These are phyloP conservation scores for Lathyrus aphaca DNA, from an alignment of 306 rosid species.

Conservation along the genomic window DNA sequence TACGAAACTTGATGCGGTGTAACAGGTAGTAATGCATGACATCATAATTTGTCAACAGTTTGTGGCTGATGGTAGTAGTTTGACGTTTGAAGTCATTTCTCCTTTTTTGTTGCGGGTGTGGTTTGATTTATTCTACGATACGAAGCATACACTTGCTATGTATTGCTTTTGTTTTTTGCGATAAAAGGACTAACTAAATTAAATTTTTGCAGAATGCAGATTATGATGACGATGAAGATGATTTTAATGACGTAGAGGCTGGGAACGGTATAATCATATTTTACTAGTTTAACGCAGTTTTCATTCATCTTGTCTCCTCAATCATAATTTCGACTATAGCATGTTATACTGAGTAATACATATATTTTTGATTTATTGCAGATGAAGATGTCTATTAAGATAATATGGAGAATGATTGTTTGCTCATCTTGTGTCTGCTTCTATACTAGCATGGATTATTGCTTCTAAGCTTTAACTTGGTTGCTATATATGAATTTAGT, in stretches of 20 bases:
- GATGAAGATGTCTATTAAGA: constrained; percentile 44
- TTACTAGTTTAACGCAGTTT: constrained; percentile 24
- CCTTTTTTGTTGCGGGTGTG: background rate
- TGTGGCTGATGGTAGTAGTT: background rate
- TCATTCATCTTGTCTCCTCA: constrained; percentile 8
- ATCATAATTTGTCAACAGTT: background rate
- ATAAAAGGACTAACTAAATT: constrained; percentile 28
- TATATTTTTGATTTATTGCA: constrained; percentile 40
- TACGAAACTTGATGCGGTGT: background rate
- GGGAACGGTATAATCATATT: constrained; percentile 51
- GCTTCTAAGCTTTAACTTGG: background rate
- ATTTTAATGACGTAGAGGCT: constrained; percentile 39
- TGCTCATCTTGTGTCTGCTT: background rate
- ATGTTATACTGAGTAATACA: constrained; percentile 2
- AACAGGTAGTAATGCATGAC: background rate
- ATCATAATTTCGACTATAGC: constrained; percentile 11
- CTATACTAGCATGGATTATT: constrained; percentile 5
- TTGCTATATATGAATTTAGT: background rate
- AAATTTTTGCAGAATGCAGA: constrained; percentile 50
- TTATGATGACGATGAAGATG: constrained; percentile 65
- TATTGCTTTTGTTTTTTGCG: constrained; percentile 11
- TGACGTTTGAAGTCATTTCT: background rate
- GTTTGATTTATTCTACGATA: constrained; percentile 11
- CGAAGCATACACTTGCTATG: constrained; percentile 16
- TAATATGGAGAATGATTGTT: constrained; percentile 29